Evolutionary conservation across 192 early-diverging fungal species (phyloP), one percentile per base, ranked within the genome.

Genomic region (Thamnidium elegans): DNA sequence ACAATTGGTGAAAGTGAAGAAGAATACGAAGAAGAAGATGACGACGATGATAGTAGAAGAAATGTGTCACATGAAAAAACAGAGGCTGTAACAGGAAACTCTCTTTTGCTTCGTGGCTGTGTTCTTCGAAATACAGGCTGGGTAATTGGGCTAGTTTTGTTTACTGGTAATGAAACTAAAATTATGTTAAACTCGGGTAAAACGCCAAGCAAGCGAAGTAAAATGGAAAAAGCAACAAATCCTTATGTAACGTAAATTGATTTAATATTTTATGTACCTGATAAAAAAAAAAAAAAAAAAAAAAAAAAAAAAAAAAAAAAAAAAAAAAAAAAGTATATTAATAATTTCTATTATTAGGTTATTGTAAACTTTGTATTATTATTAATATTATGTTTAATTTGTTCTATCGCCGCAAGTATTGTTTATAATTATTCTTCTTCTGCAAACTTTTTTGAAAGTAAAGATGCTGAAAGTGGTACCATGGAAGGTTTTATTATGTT

Each of bases 311-410:
- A n/a, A n/a, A n/a, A n/a, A n/a, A n/a, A n/a, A n/a, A n/a, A n/a
- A n/a, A n/a, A n/a, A n/a, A n/a, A n/a, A n/a, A n/a, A n/a, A n/a
- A n/a, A n/a, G 15, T 30, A 15, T 13, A 13, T 60, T 32, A 50
- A 8, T n/a, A 31, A 32, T 60, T 21, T 51, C 2, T 43, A 47
- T 50, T 14, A 5, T 39, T 63, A 92, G 82, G 85, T 92, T 39
- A 68, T 86, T 45, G 82, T 86, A 62, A 94, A 95, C 77, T 91
- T 98, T 60, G 74, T 86, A 42, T 70, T 94, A 55, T 72, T 98
- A 51, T 87, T 93, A 50, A 72, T 86, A 4, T 70, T 98, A 39
- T 90, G 89, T 58, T 59, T 92, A 48, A 81, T 86, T 53, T 87
- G 86, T 31, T 82, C 88, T 13, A 80, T 92, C 54, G 81, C 82